Evolutionary conservation across 805 yeast species (phyloP), one percentile per base, ranked within the genome.

Genomic region (Pichia kluyveri): DNA sequence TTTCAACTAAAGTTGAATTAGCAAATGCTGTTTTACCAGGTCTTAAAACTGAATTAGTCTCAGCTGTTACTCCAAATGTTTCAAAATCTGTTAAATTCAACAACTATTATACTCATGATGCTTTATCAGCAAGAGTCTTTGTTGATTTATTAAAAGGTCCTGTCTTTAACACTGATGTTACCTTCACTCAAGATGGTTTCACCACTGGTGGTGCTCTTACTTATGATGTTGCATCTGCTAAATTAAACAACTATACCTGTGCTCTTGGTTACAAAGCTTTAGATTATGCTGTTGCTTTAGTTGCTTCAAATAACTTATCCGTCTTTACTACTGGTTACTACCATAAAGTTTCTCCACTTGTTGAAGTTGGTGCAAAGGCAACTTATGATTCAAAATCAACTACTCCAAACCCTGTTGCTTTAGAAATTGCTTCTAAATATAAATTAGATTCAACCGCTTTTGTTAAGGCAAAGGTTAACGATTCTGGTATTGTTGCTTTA

Each of bases 351-450:
- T 80, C 89, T 61, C 86, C 95, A 57, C 71, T 75, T 60, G 87
- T 91, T 60, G 96, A 93, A 80, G 96, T 89, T 62, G 99, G 97
- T 76, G 96, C 97, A 65, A 90, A 86, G 79, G 96, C 96, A 63
- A 82, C 93, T 58, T 87, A 91, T 82, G 96, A 89, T 75, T 82
- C 96, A 55, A 77, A 80, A 69, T 67, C 79, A 44, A 79, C 89
- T 58, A 77, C 86, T 68, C 73, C 79, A 60, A 76, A 83, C 69
- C 83, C 80, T 65, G 96, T 90, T 61, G 87, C 84, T 64, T 82
- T 93, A 63, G 99, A 93, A 79, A 85, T 90, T 57, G 98, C 96
- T 61, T 81, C 96, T 69, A 91, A 88, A 80, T 91, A 91, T 81
- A 73, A 76, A 59, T 82, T 95, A 67, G 99, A 93, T 76, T 68